Conservation (phyloP, 495 filamentous ascomycete species). For the Thermochaetoides thermophila region DNA sequence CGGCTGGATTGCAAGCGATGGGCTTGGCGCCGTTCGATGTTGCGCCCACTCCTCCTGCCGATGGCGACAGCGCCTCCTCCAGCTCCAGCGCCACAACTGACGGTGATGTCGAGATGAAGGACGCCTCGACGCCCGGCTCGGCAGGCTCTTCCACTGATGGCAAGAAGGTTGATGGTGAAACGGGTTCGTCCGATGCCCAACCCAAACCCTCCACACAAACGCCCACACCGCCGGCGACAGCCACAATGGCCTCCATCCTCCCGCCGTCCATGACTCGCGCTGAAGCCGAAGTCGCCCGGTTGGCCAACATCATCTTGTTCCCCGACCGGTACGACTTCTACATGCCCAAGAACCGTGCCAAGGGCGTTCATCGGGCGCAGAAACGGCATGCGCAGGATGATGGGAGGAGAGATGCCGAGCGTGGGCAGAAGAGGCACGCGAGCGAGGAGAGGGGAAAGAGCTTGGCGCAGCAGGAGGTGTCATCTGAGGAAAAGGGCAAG, state of each 20-base stretch:
- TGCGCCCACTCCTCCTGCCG: slow-evolving; percentile 13
- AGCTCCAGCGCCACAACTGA: neutral
- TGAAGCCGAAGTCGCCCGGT: slow-evolving; percentile 31
- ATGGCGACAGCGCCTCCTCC: neutral
- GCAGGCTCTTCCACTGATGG: neutral
- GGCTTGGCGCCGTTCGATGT: slow-evolving; percentile 32
- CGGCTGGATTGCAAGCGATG: slow-evolving; percentile 32
- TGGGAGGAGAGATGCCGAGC: no score
- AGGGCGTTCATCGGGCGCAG: no score
- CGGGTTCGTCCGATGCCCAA: no score
- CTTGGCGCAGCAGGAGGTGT: no score
- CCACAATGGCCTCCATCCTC: no score
- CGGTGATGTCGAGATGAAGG: slow-evolving; percentile 15
- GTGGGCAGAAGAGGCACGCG: no score
- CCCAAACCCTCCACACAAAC: no score
- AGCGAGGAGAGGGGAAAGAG: no score
- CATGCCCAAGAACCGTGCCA: slow-evolving; percentile 20
- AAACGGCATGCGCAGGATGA: no score
- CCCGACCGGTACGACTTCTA: slow-evolving; percentile 37
- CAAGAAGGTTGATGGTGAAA: neutral
- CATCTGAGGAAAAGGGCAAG: no score
- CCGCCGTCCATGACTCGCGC: slow-evolving; percentile 17
- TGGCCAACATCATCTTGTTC: slow-evolving; percentile 37
- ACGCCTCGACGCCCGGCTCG: slow-evolving; percentile 2
- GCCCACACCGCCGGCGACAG: neutral